A percentile compares a stretch with the other conserved stretches of the same genome.
These are phyloP conservation scores for Venturia effusa DNA, from an alignment of 2,329 filamentous ascomycete species.

Conservation along the genomic window DNA sequence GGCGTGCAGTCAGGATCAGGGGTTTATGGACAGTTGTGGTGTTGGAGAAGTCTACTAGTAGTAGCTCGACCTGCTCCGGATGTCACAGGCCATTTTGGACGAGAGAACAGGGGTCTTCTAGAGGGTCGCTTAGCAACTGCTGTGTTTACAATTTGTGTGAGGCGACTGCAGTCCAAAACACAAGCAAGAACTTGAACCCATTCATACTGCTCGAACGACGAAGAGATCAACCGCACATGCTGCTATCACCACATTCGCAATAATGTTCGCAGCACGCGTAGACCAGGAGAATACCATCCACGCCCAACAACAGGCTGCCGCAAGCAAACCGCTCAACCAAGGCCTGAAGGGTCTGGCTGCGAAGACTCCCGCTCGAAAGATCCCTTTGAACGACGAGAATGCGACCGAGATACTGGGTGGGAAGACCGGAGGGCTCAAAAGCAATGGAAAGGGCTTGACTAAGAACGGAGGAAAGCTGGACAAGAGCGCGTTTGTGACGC, in stretches of 20 bases:
- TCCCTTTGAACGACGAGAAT: conserved; percentile 79
- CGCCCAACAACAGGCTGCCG: conserved; percentile 58
- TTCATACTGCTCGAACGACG: neutral
- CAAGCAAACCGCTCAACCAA: conserved; percentile 63
- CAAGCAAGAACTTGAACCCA: neutral
- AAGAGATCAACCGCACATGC: neutral
- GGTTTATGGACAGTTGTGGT: neutral
- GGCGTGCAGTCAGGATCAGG: neutral
- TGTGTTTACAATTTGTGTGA: neutral
- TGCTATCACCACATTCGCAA: conserved; percentile 20
- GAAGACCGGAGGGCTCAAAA: conserved; percentile 45
- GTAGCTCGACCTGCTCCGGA: too few relatives aligned
- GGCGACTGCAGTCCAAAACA: neutral
- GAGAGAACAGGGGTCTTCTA: neutral
- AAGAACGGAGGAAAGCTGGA: conserved; percentile 42
- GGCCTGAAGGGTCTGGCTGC: conserved; percentile 49
- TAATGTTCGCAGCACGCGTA: conserved; percentile 61
- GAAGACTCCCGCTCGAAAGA: conserved; percentile 72
- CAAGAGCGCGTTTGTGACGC: conserved; percentile 64
- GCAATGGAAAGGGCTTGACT: conserved; percentile 35
- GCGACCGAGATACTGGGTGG: conserved; percentile 41
- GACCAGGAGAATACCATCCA: conserved; percentile 85
- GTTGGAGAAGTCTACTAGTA: neutral
- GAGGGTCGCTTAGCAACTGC: conserved; percentile 2
- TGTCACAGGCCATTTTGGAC: neutral